Percentiles rank a stretch among this genome's conserved stretches.
Conservation (phyloP, 2,329 filamentous ascomycete genomes). For the Aspergillus sp. region DNA sequence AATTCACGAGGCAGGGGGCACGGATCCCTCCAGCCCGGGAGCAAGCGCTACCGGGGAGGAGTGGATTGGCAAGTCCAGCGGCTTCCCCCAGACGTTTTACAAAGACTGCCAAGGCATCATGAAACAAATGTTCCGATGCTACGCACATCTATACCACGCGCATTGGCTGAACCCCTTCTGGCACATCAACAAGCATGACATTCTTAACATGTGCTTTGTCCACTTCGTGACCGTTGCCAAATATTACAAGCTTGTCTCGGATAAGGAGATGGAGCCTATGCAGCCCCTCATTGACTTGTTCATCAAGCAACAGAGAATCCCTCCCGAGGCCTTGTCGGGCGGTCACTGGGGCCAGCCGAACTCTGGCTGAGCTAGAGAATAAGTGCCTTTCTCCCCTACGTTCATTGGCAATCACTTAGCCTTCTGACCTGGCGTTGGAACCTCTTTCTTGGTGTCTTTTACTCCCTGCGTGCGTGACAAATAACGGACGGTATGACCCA, state of each 20-base stretch:
- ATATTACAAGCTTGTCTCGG: constrained; percentile 78
- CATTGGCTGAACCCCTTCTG: constrained; percentile 86
- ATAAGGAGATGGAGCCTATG: constrained; percentile 93
- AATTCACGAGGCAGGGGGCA: constrained; percentile 54
- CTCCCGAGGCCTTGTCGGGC: constrained; percentile 57
- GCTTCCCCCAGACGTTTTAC: constrained; percentile 87
- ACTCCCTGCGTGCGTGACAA: background rate
- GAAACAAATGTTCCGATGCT: constrained; percentile 98
- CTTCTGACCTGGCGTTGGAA: constrained; percentile 37
- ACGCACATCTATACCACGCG: constrained; percentile 96
- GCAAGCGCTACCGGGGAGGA: constrained; percentile 62
- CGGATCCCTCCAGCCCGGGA: constrained; percentile 51
- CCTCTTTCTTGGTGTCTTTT: constrained; percentile 11
- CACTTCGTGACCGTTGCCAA: constrained; percentile 81
- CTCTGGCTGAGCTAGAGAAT: constrained; percentile 28
- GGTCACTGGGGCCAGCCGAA: constrained; percentile 44
- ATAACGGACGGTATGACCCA: constrained; percentile 7
- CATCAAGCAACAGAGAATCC: constrained; percentile 84
- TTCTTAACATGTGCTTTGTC: constrained; percentile 83
- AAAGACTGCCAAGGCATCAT: constrained; percentile 91
- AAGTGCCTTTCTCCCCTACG: constrained; percentile 1
- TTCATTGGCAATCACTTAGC: constrained; percentile 23
- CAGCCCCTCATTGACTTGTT: constrained; percentile 90
- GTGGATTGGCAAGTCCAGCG: constrained; percentile 89
- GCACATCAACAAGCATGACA: constrained; percentile 68